Evolutionary conservation across 371 early-diverging fungal species (phyloP).

Genomic region (Apophysomyces trapeziformis): DNA sequence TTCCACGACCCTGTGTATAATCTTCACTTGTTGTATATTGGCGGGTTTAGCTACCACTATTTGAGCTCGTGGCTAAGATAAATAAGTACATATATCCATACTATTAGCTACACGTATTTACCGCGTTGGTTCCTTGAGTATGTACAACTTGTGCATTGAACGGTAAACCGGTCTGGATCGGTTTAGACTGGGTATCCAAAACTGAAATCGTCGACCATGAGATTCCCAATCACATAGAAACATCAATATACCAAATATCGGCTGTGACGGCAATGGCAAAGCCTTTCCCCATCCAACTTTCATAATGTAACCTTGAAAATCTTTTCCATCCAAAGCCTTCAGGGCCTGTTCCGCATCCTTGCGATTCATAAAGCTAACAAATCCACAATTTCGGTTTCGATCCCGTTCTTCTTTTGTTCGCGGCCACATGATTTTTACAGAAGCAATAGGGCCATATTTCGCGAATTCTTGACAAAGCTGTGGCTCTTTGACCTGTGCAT

Average conservation of each 20-base stretch:
- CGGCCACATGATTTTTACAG: slow-evolving; percentile 97
- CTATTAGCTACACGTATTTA: not conserved
- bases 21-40: slow-evolving; percentile 57
- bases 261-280: slow-evolving; percentile 77
- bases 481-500: slow-evolving; percentile 64
- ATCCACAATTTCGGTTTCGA: slow-evolving; percentile 82
- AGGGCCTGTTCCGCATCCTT: slow-evolving; percentile 76
- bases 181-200: slow-evolving; percentile 35
- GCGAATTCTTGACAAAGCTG: slow-evolving; percentile 79
- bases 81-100: not conserved
- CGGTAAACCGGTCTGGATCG: slow-evolving; percentile 59
- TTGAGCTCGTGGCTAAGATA: slow-evolving; percentile 54
- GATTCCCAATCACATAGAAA: not conserved
- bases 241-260: slow-evolving; percentile 69
- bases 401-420: slow-evolving; percentile 84
- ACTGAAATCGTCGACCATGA: slow-evolving; percentile 19
- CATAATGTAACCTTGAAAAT: slow-evolving; percentile 65
- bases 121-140: slow-evolving; percentile 13
- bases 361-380: slow-evolving; percentile 91
- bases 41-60: slow-evolving; percentile 70
- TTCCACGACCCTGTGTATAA: slow-evolving; percentile 89
- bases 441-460: slow-evolving; percentile 86
- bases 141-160: slow-evolving; percentile 70
- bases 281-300: slow-evolving; percentile 92
- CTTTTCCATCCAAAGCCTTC: slow-evolving; percentile 73